A percentile compares a stretch with the other conserved stretches of the same genome.
These are phyloP conservation scores for Dunaliella primolecta DNA, from an alignment of 139 green algal genomes.

Conservation along the genomic window DNA sequence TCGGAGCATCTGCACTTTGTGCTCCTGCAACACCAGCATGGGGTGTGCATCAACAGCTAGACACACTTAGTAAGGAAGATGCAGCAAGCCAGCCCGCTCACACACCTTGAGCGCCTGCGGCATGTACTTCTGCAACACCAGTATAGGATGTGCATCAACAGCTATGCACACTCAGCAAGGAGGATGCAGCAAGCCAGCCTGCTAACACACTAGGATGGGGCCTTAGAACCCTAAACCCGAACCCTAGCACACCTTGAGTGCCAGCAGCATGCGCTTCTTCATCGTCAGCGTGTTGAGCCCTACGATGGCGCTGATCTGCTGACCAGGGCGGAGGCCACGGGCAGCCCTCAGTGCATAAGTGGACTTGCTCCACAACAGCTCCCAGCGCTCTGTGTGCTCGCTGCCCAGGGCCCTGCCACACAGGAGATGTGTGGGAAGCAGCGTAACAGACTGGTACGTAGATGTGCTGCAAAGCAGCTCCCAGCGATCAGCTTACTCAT, in stretches of 20 bases:
- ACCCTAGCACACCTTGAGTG: constrained; percentile 47
- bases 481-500: background rate
- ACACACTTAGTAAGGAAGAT: background rate
- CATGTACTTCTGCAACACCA: constrained; percentile 51
- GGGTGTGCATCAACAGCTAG: background rate
- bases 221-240: too few relatives aligned
- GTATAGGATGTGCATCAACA: background rate
- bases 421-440: too few relatives aligned
- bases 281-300: constrained; percentile 59
- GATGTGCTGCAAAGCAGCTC: background rate
- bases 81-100: background rate
- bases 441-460: too few relatives aligned
- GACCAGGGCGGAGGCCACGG: constrained; percentile 36
- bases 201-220: too few relatives aligned
- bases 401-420: constrained; percentile 6
- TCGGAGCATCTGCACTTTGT: constrained; percentile 41
- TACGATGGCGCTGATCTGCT: constrained; percentile 47
- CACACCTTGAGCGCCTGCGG: constrained; percentile 30
- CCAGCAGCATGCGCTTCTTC: constrained; percentile 58
- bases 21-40: constrained; percentile 42
- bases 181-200: background rate
- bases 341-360: constrained; percentile 49
- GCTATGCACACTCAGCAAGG: background rate
- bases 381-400: constrained; percentile 28
- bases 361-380: constrained; percentile 61